A percentile compares a stretch with the other conserved stretches of the same genome.
Conservation (phyloP, 352 stramenopile species). For the Phytophthora constricta region DNA sequence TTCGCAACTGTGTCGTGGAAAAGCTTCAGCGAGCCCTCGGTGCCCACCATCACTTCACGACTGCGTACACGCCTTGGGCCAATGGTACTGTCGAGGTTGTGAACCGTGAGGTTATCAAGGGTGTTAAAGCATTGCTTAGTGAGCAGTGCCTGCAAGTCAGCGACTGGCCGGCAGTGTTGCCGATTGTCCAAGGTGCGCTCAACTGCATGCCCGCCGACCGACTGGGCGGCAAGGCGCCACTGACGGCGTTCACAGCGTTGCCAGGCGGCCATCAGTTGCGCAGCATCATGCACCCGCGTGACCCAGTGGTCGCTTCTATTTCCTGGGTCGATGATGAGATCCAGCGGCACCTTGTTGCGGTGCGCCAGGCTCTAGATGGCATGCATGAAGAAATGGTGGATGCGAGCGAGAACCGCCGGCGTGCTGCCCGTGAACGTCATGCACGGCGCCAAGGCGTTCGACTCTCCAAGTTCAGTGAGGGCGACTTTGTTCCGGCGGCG, state of each 20-base stretch:
- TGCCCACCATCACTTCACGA: conserved; percentile 10
- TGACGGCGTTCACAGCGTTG: conserved; percentile 23
- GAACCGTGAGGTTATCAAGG: not conserved
- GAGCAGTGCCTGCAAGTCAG: not conserved
- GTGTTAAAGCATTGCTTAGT: not conserved
- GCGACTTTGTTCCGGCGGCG: conserved; percentile 27
- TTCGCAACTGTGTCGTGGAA: not conserved
- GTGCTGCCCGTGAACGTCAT: conserved; percentile 10
- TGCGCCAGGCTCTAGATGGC: too few relatives aligned
- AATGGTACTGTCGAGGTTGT: conserved; percentile 16
- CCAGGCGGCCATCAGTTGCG: conserved; percentile 1
- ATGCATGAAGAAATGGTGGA: too few relatives aligned
- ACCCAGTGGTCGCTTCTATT: not conserved
- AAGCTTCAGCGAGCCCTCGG: not conserved
- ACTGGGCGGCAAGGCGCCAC: not conserved
- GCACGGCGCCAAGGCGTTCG: conserved; percentile 12
- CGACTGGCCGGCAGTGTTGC: not conserved
- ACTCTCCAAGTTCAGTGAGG: conserved; percentile 11
- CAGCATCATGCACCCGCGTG: conserved; percentile 3
- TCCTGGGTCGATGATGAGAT: conserved; percentile 15
- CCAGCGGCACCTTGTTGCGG: not conserved
- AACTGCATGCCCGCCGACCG: conserved; percentile 19
- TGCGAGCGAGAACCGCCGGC: conserved; percentile 15
- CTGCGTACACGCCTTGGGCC: too few relatives aligned
- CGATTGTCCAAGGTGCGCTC: conserved; percentile 14